These are phyloP conservation scores for Calvatia gigantea DNA, from an alignment of 768 basidiomycete species.

Conservation along the genomic window DNA sequence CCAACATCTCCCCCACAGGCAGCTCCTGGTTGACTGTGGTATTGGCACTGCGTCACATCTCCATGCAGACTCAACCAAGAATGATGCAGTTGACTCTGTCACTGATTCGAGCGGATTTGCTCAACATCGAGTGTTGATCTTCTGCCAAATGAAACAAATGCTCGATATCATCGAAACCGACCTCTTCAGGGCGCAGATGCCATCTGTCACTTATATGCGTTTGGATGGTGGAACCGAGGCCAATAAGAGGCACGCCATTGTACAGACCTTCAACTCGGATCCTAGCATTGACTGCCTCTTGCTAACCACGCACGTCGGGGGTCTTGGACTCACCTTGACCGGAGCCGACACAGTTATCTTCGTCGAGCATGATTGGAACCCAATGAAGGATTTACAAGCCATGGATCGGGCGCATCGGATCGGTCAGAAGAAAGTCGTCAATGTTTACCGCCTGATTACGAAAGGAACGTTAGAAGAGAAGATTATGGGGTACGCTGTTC, in stretches of 20 bases:
- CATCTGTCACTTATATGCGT: conserved; percentile 96
- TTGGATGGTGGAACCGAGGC: conserved; percentile 91
- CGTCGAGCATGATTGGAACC: conserved; percentile 99
- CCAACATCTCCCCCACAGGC: conserved; percentile 45
- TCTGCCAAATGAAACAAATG: conserved; percentile 99
- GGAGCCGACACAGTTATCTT: conserved; percentile 99
- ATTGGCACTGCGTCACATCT: conserved; percentile 59
- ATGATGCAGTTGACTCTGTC: conserved; percentile 61
- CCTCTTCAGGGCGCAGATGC: conserved; percentile 89
- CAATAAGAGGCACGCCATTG: conserved; percentile 92
- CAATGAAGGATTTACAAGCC: conserved; percentile 98
- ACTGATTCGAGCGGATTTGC: conserved; percentile 65
- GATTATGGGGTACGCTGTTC: conserved; percentile 88
- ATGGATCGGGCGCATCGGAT: conserved; percentile 99
- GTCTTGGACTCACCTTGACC: conserved; percentile 91
- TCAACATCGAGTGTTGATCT: conserved; percentile 97
- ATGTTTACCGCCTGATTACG: conserved; percentile 96
- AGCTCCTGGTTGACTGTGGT: conserved; percentile 92
- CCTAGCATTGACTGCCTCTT: conserved; percentile 96
- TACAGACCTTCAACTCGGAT: conserved; percentile 97
- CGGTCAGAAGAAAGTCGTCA: conserved; percentile 98
- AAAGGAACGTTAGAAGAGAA: conserved; percentile 98
- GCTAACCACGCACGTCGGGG: conserved; percentile 95
- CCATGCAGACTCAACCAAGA: conserved; percentile 56
- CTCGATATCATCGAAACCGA: conserved; percentile 95